Evolutionary conservation across 2,329 filamentous ascomycete species (phyloP).

Genomic region (Penicillium aurantiogriseum): DNA sequence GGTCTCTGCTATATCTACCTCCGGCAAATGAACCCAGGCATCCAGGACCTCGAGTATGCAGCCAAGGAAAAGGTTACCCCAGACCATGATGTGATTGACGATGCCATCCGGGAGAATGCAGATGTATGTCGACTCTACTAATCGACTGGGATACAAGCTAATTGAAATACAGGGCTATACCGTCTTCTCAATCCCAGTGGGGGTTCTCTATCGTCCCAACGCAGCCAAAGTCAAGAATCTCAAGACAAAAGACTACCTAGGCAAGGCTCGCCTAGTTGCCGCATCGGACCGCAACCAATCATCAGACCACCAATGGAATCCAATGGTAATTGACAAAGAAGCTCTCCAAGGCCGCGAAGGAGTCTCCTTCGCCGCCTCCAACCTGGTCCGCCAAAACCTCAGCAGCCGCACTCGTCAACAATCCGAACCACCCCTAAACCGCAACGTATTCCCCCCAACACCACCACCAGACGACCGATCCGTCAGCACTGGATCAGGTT

Average conservation of each 20-base stretch:
- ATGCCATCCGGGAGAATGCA: slow-evolving; percentile 88
- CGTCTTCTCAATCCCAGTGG: slow-evolving; percentile 96
- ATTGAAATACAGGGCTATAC: slow-evolving; percentile 72
- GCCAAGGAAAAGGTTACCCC: slow-evolving; percentile 95
- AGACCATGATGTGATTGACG: slow-evolving; percentile 96
- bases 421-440: slow-evolving; percentile 74
- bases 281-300: slow-evolving; percentile 69
- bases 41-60: slow-evolving; percentile 87
- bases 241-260: slow-evolving; percentile 96
- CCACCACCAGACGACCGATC: slow-evolving; percentile 89
- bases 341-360: slow-evolving; percentile 75
- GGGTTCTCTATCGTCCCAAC: slow-evolving; percentile 91
- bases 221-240: slow-evolving; percentile 98
- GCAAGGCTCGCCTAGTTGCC: slow-evolving; percentile 90
- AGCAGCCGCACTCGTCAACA: slow-evolving; percentile 74
- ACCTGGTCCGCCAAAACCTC: slow-evolving; percentile 84
- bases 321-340: slow-evolving; percentile 62
- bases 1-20: slow-evolving; percentile 97
- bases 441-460: slow-evolving; percentile 94
- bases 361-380: slow-evolving; percentile 87
- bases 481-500: slow-evolving; percentile 33
- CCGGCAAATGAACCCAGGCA: slow-evolving; percentile 82
- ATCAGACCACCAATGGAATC: slow-evolving; percentile 74
- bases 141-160: not conserved
- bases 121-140: slow-evolving; percentile 58